Conservation (phyloP, 305 asterid species). For the Salvia sclarea region DNA sequence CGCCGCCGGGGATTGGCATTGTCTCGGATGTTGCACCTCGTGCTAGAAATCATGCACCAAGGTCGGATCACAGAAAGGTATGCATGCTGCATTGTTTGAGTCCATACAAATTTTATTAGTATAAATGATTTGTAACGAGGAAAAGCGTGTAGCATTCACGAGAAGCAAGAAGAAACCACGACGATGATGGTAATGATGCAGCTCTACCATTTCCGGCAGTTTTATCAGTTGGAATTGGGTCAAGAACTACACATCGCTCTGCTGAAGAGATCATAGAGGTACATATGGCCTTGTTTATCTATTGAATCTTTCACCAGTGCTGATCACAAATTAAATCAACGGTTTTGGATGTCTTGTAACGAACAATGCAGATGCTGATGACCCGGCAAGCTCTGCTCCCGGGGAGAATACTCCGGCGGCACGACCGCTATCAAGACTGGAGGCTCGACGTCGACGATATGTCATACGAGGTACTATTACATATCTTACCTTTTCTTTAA, state of each 20-base stretch:
- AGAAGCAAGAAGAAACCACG: conserved; percentile 40
- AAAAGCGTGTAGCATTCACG: conserved; percentile 37
- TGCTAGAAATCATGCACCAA: conserved; percentile 35
- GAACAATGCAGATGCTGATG: conserved; percentile 43
- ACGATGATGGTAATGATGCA: too few species aligned
- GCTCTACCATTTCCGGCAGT: conserved; percentile 21
- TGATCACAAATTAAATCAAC: too few species aligned
- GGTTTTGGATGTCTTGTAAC: neutral
- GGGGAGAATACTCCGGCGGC: conserved; percentile 31
- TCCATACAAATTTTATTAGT: too few species aligned
- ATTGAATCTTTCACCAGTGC: too few species aligned
- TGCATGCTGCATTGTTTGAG: neutral
- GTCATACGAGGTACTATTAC: conserved; percentile 51
- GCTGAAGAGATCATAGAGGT: conserved; percentile 46
- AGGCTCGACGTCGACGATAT: conserved; percentile 53
- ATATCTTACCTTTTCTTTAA: neutral
- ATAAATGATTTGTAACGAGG: too few species aligned
- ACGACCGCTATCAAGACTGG: conserved; percentile 46
- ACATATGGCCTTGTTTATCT: neutral
- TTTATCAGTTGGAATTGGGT: conserved; percentile 13
- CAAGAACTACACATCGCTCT: conserved; percentile 42
- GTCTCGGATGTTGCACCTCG: conserved; percentile 54
- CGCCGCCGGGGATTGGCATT: conserved; percentile 70
- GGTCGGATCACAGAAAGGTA: conserved; percentile 47
- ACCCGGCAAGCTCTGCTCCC: conserved; percentile 41